Conservation (phyloP, 139 green algal genomes). For the Auxenochlorella protothecoides region DNA sequence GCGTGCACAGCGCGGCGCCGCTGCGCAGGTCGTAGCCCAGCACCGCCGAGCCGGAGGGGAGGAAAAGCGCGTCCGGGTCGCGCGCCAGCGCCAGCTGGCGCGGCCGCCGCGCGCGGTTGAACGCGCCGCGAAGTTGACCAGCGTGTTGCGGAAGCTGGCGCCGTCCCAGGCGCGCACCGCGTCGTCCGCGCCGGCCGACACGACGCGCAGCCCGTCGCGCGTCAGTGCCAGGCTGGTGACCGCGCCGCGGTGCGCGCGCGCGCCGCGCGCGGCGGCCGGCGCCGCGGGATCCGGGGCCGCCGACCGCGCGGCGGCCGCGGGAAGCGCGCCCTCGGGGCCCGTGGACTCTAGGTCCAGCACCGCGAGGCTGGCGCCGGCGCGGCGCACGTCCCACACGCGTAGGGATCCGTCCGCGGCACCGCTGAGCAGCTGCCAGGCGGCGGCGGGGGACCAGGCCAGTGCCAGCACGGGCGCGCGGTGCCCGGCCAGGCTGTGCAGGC, state of each 20-base stretch:
- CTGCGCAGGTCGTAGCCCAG: slow-evolving; percentile 40
- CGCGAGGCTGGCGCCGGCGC: slow-evolving; percentile 25
- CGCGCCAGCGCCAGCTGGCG: slow-evolving; percentile 48
- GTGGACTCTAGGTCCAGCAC: too few relatives aligned
- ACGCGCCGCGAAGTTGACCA: slow-evolving; percentile 56
- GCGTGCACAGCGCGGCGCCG: slow-evolving; percentile 27
- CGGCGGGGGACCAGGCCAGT: slow-evolving; percentile 49
- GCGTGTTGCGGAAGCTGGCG: slow-evolving; percentile 25
- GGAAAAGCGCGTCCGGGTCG: slow-evolving; percentile 57
- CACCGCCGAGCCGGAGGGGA: slow-evolving; percentile 50
- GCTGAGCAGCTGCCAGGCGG: slow-evolving; percentile 60
- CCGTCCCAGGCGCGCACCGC: slow-evolving; percentile 71
- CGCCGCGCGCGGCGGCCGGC: neutral
- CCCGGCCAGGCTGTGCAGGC: slow-evolving; percentile 62
- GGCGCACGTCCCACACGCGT: slow-evolving; percentile 66
- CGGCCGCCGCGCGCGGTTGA: slow-evolving; percentile 38
- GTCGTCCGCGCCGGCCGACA: slow-evolving; percentile 66
- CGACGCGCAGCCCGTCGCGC: slow-evolving; percentile 45
- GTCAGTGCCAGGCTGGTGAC: slow-evolving; percentile 47
- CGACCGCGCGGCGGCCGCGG: too few relatives aligned
- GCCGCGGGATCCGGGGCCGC: too few relatives aligned
- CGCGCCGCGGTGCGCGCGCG: slow-evolving; percentile 21
- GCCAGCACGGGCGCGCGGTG: slow-evolving; percentile 54
- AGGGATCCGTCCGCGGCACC: slow-evolving; percentile 47
- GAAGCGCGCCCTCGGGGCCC: too few relatives aligned